phyloP scores from a whole-genome alignment of 1,284 basidiomycete genomes.

The Clitocybe nebularis region DNA sequence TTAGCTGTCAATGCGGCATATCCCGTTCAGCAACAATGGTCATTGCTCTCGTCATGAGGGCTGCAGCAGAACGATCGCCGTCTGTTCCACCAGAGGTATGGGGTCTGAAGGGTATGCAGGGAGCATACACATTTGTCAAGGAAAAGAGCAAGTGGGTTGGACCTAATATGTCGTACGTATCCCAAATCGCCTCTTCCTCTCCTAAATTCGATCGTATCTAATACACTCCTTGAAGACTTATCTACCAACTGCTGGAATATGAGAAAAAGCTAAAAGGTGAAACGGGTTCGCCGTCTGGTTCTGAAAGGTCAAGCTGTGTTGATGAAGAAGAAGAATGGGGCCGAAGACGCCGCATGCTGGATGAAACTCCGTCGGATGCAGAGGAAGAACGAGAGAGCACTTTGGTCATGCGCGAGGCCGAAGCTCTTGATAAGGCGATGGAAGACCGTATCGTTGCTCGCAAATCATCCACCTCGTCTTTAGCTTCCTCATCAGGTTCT shows the following conservation, averaged over 20 bases:
- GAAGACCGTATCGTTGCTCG: conserved; percentile 72
- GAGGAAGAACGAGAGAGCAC: conserved; percentile 52
- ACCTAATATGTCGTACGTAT: conserved; percentile 93
- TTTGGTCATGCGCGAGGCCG: conserved; percentile 69
- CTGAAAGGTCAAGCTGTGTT: conserved; percentile 46
- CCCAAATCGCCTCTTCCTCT: too few relatives aligned
- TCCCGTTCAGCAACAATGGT: conserved; percentile 91
- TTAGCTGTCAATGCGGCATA: conserved; percentile 93
- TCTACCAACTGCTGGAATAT: conserved; percentile 95
- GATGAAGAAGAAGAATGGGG: conserved; percentile 81
- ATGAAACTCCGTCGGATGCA: conserved; percentile 46
- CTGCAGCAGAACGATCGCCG: conserved; percentile 71
- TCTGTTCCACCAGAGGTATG: conserved; percentile 70
- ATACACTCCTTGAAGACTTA: conserved; percentile 58
- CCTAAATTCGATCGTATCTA: too few relatives aligned
- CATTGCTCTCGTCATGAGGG: conserved; percentile 94
- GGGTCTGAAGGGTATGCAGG: conserved; percentile 87
- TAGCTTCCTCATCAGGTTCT: conserved; percentile 51
- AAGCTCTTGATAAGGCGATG: conserved; percentile 78
- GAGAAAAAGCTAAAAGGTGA: conserved; percentile 72
- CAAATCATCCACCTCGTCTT: conserved; percentile 63
- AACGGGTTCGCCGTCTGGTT: conserved; percentile 43
- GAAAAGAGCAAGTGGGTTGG: conserved; percentile 85
- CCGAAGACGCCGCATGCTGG: conserved; percentile 64
- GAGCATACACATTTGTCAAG: conserved; percentile 89